phyloP scores from a whole-genome alignment of 192 early-diverging fungal genomes.

The Mortierella alpina region DNA sequence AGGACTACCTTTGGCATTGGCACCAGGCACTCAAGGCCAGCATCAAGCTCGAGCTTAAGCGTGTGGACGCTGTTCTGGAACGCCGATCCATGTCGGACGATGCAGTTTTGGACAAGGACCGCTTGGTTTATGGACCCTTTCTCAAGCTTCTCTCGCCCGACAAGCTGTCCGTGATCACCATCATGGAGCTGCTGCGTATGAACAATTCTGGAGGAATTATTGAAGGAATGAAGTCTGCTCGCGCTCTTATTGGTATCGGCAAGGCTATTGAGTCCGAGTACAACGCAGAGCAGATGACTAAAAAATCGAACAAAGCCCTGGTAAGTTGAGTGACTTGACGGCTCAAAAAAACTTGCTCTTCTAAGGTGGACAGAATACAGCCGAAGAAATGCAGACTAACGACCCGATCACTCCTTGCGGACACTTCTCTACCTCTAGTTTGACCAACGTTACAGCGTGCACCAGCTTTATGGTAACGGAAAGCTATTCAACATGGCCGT shows the following conservation, averaged over 20 bases:
- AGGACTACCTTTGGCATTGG: conserved; percentile 77
- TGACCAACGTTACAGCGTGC: conserved; percentile 60
- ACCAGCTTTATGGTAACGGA: conserved; percentile 79
- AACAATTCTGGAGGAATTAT: conserved; percentile 60
- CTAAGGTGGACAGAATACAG: neutral
- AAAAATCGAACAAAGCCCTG: conserved; percentile 70
- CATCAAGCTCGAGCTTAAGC: conserved; percentile 76
- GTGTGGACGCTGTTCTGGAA: conserved; percentile 55
- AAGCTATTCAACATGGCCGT: conserved; percentile 86
- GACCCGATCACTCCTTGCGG: neutral
- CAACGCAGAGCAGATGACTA: conserved; percentile 80
- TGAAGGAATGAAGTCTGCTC: conserved; percentile 68
- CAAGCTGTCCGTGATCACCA: conserved; percentile 85
- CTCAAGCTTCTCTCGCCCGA: conserved; percentile 72
- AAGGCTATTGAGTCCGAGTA: conserved; percentile 86
- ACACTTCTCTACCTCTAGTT: conserved; percentile 24
- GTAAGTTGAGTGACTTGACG: conserved; percentile 31
- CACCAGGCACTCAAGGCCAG: conserved; percentile 73
- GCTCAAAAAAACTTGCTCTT: neutral
- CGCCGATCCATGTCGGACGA: conserved; percentile 17
- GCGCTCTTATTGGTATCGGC: conserved; percentile 72
- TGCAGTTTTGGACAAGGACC: conserved; percentile 59
- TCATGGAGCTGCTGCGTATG: conserved; percentile 81
- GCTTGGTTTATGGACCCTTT: conserved; percentile 70
- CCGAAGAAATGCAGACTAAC: neutral